These are phyloP conservation scores for Colletotrichum salicis DNA, from an alignment of 2,329 filamentous ascomycete genomes.

Conservation along the genomic window DNA sequence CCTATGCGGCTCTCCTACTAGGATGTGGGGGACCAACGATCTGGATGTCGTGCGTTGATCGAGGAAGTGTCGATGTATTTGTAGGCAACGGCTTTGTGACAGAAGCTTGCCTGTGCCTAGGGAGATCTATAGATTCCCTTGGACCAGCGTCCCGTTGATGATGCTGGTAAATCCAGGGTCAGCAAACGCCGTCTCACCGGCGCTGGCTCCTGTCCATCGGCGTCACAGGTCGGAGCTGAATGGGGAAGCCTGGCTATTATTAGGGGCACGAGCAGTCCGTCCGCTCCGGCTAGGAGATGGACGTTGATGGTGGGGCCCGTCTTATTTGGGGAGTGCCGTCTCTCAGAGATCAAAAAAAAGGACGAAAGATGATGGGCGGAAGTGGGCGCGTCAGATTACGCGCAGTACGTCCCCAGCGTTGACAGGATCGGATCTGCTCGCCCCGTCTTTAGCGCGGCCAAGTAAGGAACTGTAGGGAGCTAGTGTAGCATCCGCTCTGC, in stretches of 20 bases:
- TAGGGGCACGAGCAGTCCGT: not conserved
- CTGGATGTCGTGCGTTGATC: not conserved
- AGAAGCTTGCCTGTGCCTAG: not conserved
- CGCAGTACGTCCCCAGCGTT: slow-evolving; percentile 27
- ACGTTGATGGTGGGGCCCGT: slow-evolving; percentile 2
- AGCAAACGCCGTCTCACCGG: not conserved
- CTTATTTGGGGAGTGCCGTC: slow-evolving; percentile 8
- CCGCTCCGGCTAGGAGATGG: not conserved
- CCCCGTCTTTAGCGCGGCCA: slow-evolving; percentile 24
- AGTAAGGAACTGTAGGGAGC: slow-evolving; percentile 13
- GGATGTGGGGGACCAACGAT: slow-evolving; percentile 1
- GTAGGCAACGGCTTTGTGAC: not conserved
- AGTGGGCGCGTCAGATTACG: slow-evolving; percentile 25
- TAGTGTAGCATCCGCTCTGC: slow-evolving; percentile 31
- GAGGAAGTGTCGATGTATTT: slow-evolving; percentile 15
- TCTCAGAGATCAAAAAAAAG: not conserved
- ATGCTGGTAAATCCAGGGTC: not conserved
- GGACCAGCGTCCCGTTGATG: not conserved
- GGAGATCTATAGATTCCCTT: not conserved
- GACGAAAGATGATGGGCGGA: slow-evolving; percentile 23
- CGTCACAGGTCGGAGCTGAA: not conserved
- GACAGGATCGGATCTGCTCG: slow-evolving; percentile 34
- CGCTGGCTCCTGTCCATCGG: not conserved
- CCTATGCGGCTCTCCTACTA: slow-evolving; percentile 17
- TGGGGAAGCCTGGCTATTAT: not conserved